A percentile compares a stretch with the other conserved stretches of the same genome.
Conservation (phyloP, 352 stramenopile genomes). For the Globisporangium cylindrosporum region DNA sequence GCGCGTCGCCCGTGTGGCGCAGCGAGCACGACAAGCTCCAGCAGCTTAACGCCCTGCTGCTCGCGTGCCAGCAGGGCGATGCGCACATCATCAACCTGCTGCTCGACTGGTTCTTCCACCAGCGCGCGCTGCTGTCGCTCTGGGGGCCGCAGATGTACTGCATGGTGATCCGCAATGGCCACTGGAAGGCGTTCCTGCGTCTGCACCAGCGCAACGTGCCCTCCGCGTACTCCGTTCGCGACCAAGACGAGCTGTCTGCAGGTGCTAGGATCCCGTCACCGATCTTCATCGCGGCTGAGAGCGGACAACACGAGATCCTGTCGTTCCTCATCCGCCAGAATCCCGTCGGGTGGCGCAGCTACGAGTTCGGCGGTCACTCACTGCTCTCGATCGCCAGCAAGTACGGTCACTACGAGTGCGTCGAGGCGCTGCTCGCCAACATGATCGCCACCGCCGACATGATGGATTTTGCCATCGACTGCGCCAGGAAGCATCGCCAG, state of each 20-base stretch:
- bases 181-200: conserved; percentile 61
- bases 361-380: conserved; percentile 63
- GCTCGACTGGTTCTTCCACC: conserved; percentile 56
- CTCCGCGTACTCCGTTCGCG: conserved; percentile 13
- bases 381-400: conserved; percentile 60
- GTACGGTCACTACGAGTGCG: conserved; percentile 72
- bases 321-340: conserved; percentile 40
- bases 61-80: conserved; percentile 55
- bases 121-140: conserved; percentile 35
- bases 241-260: background rate
- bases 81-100: conserved; percentile 51
- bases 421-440: conserved; percentile 44
- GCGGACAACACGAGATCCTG: conserved; percentile 50
- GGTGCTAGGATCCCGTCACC: conserved; percentile 48
- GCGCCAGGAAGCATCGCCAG: conserved; percentile 49
- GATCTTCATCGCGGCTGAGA: conserved; percentile 58
- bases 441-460: conserved; percentile 22
- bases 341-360: conserved; percentile 27
- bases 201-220: conserved; percentile 45
- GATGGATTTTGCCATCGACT: conserved; percentile 53
- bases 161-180: conserved; percentile 51
- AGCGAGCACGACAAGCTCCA: conserved; percentile 19
- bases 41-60: conserved; percentile 55
- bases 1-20: conserved; percentile 60
- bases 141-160: conserved; percentile 71